phyloP scores from a whole-genome alignment of 257 asterid species.

The Lycium barbarum region DNA sequence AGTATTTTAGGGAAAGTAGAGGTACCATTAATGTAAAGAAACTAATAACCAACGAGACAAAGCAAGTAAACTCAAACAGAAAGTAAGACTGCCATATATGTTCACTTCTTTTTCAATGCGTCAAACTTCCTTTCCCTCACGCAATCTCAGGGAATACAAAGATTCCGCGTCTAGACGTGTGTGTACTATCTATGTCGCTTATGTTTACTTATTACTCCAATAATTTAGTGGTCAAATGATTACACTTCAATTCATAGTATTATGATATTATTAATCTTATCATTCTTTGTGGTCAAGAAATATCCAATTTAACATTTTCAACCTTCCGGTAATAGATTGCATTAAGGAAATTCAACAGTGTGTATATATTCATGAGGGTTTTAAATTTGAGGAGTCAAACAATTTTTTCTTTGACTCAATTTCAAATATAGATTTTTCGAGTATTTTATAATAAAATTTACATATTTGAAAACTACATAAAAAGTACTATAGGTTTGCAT shows the following conservation, averaged over 20 bases:
- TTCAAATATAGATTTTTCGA: no score
- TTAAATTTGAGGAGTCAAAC: neutral
- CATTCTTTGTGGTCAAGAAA: neutral
- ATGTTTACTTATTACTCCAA: no score
- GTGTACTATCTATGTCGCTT: no score
- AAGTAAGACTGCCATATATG: neutral
- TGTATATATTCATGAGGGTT: no score
- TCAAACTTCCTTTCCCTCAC: constrained; percentile 48
- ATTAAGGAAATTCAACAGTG: no score
- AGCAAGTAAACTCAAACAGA: constrained; percentile 22
- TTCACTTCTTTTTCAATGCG: neutral
- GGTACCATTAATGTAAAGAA: neutral
- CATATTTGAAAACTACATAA: no score
- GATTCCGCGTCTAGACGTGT: neutral
- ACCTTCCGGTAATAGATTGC: neutral
- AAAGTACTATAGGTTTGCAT: no score
- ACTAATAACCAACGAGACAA: constrained; percentile 25
- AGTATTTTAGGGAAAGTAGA: neutral
- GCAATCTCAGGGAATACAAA: constrained; percentile 37
- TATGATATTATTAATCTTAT: neutral
- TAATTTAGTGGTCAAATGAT: neutral
- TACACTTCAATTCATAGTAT: neutral
- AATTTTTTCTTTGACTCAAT: no score
- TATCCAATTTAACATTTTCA: neutral
- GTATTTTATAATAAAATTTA: no score